phyloP scores from a whole-genome alignment of 768 basidiomycete species.

The Psilocybe sp. region DNA sequence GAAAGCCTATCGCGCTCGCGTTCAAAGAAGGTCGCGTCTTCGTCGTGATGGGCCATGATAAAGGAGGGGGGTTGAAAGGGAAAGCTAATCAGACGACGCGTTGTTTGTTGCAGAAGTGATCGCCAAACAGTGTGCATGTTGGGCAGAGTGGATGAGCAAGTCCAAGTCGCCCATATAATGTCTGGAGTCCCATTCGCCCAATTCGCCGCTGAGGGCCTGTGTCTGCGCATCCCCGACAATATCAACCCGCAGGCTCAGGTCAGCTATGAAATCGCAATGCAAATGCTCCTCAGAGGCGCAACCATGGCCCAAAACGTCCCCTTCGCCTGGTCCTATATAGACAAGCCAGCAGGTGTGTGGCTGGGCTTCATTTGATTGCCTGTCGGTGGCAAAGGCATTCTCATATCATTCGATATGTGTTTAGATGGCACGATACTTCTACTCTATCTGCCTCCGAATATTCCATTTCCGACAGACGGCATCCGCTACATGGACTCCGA shows the following conservation, averaged over 20 bases:
- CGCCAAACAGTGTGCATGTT: constrained; percentile 4
- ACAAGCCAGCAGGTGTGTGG: constrained; percentile 68
- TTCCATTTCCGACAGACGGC: constrained; percentile 71
- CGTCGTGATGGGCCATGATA: constrained; percentile 36
- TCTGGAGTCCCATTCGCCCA: constrained; percentile 24
- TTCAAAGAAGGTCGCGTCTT: constrained; percentile 69
- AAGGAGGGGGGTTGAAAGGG: not conserved
- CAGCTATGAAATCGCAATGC: constrained; percentile 53
- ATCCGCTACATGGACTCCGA: constrained; percentile 77
- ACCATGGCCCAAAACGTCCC: constrained; percentile 55
- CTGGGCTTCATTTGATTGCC: not conserved
- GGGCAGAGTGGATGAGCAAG: not conserved
- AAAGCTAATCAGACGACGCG: not conserved
- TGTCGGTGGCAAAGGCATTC: not conserved
- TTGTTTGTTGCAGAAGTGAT: constrained; percentile 5
- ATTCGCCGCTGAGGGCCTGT: constrained; percentile 57
- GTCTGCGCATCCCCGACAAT: constrained; percentile 69
- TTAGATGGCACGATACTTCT: constrained; percentile 43
- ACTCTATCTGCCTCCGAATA: constrained; percentile 59
- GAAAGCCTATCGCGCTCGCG: constrained; percentile 75
- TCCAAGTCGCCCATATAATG: constrained; percentile 4
- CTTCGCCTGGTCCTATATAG: constrained; percentile 72
- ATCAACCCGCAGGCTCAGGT: constrained; percentile 56
- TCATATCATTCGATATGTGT: constrained; percentile 1
- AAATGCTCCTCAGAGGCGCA: constrained; percentile 60